Evolutionary conservation across 345 rosid species (phyloP), one percentile per base, ranked within the genome.

Genomic region (Boechera divaricarpa): DNA sequence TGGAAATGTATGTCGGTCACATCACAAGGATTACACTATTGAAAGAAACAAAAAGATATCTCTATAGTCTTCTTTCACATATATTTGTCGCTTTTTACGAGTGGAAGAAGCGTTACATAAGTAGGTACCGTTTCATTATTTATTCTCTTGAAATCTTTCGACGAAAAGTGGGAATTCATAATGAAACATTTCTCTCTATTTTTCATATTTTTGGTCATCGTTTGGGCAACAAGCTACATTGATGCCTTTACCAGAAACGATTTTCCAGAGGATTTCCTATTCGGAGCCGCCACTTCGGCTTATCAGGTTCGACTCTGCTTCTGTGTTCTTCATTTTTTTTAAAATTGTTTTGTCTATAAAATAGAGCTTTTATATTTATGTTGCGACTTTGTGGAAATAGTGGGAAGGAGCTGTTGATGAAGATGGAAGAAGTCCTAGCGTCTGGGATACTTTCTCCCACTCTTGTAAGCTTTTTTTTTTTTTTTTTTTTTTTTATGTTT

Each of bases 151-250:
- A 21, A 21, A 21, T 21, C 24, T 21, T 21, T 21, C 24, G 24
- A 21, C 24, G 24, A 21, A 21, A 21, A 21, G 24, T 21, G 24
- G 24, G 24, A 21, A 21, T 21, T 21, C 1, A 21, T 21, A 38
- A 76, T 76, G 74, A 49, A 68, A 41, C 9, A 0, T 49, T 33
- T 52, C 2, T 54, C 64, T 76, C 31, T 61, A 47, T 44, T 69
- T 41, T 10, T 0, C 12, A n/a, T 2, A 24, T 15, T 7, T 7
- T 10, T 53, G 31, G 21, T 69, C 31, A 52, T 69, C 41, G 52
- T 55, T 55, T 70, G 36, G 67, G 47, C 21, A 54, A 47, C 8
- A 63, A 56, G 59, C 5, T 28, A 44, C 6, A 16, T 44, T 45
- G 51, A 45, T 15, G 18, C 51, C 51, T 45, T 45, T 15, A 45